phyloP scores from a whole-genome alignment of 2,329 filamentous ascomycete species.

The Trichocomaceae sp. region DNA sequence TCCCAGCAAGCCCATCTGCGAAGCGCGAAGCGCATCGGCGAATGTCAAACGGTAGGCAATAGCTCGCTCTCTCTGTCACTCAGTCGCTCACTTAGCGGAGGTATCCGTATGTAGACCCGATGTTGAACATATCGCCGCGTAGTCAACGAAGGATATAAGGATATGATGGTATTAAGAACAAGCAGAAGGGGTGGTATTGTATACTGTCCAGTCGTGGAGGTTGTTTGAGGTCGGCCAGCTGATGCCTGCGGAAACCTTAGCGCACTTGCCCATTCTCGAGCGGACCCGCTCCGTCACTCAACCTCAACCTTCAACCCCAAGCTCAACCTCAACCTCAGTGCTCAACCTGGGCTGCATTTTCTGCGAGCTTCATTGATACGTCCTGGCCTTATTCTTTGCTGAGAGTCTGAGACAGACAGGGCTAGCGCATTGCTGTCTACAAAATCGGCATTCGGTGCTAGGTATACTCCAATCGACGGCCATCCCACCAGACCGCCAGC shows the following conservation, averaged over 20 bases:
- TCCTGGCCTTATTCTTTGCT: neutral
- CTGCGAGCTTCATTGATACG: neutral
- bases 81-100: slow-evolving; percentile 11
- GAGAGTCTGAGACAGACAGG: neutral
- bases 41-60: slow-evolving; percentile 10
- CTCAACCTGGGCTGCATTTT: neutral
- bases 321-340: too few relatives aligned
- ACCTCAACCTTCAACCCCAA: too few relatives aligned
- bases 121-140: slow-evolving; percentile 11
- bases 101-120: slow-evolving; percentile 1
- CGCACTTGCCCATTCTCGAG: neutral
- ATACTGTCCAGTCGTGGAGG: neutral
- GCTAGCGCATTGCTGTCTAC: neutral
- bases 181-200: neutral
- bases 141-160: neutral
- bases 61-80: neutral
- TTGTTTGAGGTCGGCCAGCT: neutral
- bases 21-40: slow-evolving; percentile 31
- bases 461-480: slow-evolving; percentile 7
- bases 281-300: slow-evolving; percentile 11
- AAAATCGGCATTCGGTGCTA: neutral
- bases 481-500: slow-evolving; percentile 41
- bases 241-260: slow-evolving; percentile 8
- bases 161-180: neutral
- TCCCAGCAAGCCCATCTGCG: slow-evolving; percentile 62